Base-by-base conservation (phyloP, 106 monocot genomes). In the Allium fistulosum region DNA sequence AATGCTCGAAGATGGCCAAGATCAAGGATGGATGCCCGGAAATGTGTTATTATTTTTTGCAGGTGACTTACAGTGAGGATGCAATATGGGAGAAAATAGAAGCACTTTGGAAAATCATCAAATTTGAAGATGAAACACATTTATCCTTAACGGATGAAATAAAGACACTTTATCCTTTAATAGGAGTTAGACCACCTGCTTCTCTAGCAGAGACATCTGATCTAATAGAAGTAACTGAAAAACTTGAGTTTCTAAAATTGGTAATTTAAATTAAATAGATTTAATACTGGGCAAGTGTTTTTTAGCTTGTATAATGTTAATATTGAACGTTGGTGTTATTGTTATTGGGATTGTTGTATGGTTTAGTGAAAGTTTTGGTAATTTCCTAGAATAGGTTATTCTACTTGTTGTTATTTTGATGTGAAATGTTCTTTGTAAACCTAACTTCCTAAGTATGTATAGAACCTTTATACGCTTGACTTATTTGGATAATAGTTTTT, bases 51-150 rank as follows among this genome's bases (percentile, higher is more conserved):
- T 37, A 37, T 37, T 37, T 37, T 37, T 27, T 64, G 16, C 65
- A 78, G 77, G 26, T 18, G 66, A 3, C 58, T 46, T 78, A 71
- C 51, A 66, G 12, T 59, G 77, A 78, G 64, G 59, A 72, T 57
- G 47, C 51, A 60, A 65, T 71, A 59, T 65, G 65, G 71, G 57
- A 71, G n/a, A 63, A 78, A 14, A 72, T 78, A n/a, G 14, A 47
- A 8, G 57, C 60, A 49, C 10, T 78, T 27, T 63, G 71, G 28
- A 60, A 48, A 10, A 66, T 78, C 17, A 7, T 78, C 1, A 70
- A 72, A 17, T 78, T 59, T 48, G 63, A 47, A 51, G 71, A 12
- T 59, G 18, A 47, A 17, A 26, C 49, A 4, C 65, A 59, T 4
- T 37, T 64, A 26, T 66, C 72, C 10, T 50, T 26, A 37, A 22